Evolutionary conservation across 2,329 filamentous ascomycete genomes (phyloP), one percentile per base, ranked within the genome.

Genomic region (Atkinsonella texensis): DNA sequence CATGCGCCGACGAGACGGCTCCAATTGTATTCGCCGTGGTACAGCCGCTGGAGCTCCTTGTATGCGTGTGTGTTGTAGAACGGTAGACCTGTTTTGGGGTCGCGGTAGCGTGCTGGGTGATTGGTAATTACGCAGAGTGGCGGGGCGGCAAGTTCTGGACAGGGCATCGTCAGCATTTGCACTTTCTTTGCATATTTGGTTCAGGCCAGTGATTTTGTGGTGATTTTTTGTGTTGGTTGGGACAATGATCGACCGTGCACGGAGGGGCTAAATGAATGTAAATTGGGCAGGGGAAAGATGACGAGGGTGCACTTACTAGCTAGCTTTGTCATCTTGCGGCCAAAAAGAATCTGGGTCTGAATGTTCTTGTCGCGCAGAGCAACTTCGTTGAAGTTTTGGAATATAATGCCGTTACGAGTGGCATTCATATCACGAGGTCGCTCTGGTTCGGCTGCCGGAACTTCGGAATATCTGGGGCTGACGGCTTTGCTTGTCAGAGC

Each of bases 21-120:
- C 87, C 88, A 98, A 53, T 80, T 80, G 65, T 89, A 90, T 44
- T 87, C 82, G 43, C 88, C 85, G 1, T 74, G 77, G 49, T 80
- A 70, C 13, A 95, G 75, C 51, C 84, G 80, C 60, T 87, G 84
- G 45, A 97, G 85, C 65, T 94, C 83, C 59, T 81, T 81, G 69
- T 89, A 96, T 0, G 89, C 90, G 55, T 84, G 79, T 43, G 81
- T 73, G 63, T 91, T 91, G 56, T 81, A 78, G 68, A 91, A 98
- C 1, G 84, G 81, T 15, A 97, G 75, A 0, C 87, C 87, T 0
- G 91, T 97, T 58, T 80, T 78, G 0, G 89, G 88, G 65, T 98
- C 93, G 23, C 83, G 80, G 67, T 94, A 97, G 51, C 81, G 81
- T 12, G 91, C 93, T 4, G 84, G 80, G 50, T 84, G 79, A 60